Percentiles rank a stretch among this genome's conserved stretches.
phyloP scores from a whole-genome alignment of 2,329 filamentous ascomycete species.

The Intubia oerlemansii region DNA sequence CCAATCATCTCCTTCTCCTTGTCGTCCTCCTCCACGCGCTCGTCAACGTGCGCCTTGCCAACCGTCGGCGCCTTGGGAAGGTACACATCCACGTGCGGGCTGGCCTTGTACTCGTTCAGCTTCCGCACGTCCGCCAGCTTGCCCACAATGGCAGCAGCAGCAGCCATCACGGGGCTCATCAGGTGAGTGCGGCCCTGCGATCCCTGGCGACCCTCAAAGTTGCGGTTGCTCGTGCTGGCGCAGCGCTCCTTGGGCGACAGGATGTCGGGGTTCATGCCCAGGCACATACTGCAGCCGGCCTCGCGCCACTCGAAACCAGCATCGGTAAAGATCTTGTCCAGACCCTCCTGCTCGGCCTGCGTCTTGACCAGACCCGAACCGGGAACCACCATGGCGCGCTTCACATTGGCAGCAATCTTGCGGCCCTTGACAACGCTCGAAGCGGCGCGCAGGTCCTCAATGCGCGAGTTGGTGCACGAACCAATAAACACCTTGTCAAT shows the following conservation, averaged over 20 bases:
- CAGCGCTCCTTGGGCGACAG: constrained; percentile 81
- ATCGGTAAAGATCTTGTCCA: constrained; percentile 79
- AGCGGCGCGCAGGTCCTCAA: constrained; percentile 82
- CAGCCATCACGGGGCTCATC: constrained; percentile 95
- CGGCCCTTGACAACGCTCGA: constrained; percentile 71
- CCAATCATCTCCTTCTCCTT: constrained; percentile 28
- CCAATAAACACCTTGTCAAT: constrained; percentile 97
- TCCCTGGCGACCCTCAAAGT: constrained; percentile 93
- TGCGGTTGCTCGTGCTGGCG: constrained; percentile 88
- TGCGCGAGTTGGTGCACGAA: constrained; percentile 91
- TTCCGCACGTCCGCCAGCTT: constrained; percentile 85
- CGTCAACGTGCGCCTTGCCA: constrained; percentile 26
- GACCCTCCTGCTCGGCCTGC: constrained; percentile 74
- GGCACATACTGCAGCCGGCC: constrained; percentile 95
- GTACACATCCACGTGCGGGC: constrained; percentile 37
- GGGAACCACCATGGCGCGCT: constrained; percentile 88
- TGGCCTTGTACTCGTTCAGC: constrained; percentile 38
- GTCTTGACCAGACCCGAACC: constrained; percentile 88
- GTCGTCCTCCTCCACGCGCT: constrained; percentile 28
- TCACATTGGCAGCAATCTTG: constrained; percentile 73
- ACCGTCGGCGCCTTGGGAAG: constrained; percentile 7
- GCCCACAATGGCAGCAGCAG: constrained; percentile 71
- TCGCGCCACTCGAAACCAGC: constrained; percentile 97
- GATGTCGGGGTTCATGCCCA: constrained; percentile 99
- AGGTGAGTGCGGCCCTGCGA: constrained; percentile 80